Evolutionary conservation across 352 stramenopile genomes (phyloP).

Genomic region (Phytophthora rubi): DNA sequence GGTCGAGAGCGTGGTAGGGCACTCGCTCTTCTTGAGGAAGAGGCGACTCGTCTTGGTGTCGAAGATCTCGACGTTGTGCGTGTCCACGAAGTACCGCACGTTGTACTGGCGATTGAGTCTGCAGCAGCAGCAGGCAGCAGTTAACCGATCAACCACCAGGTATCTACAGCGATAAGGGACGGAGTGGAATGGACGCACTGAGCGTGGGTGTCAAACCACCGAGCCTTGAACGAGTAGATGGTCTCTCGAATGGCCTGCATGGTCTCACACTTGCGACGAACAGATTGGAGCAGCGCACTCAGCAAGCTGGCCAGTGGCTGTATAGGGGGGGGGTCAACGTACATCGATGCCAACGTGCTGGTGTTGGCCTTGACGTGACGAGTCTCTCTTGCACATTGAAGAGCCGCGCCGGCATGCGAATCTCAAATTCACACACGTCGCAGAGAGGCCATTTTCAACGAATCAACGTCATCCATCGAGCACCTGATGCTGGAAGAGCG

Average conservation of each 20-base stretch:
- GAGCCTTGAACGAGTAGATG: slow-evolving; percentile 86
- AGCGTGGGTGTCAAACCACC: slow-evolving; percentile 80
- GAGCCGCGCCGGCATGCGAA: slow-evolving; percentile 3
- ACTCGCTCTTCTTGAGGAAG: slow-evolving; percentile 93
- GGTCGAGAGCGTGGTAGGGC: slow-evolving; percentile 59
- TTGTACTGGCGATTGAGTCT: slow-evolving; percentile 83
- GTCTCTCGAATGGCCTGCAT: slow-evolving; percentile 77
- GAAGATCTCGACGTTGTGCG: slow-evolving; percentile 89
- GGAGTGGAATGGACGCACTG: slow-evolving; percentile 45
- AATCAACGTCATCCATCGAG: background rate
- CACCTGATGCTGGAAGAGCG: too few species aligned
- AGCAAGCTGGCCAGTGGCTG: background rate
- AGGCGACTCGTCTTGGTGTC: slow-evolving; percentile 88
- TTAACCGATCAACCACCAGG: slow-evolving; percentile 3
- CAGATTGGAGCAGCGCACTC: background rate
- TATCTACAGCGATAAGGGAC: background rate
- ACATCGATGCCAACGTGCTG: background rate
- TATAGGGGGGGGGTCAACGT: background rate
- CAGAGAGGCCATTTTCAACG: slow-evolving; percentile 16
- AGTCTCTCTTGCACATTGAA: slow-evolving; percentile 20
- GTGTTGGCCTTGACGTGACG: background rate
- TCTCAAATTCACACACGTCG: slow-evolving; percentile 17
- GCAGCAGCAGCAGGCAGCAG: slow-evolving; percentile 8
- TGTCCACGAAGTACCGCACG: slow-evolving; percentile 82
- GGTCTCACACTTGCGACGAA: background rate